Conservation (phyloP, 2,329 filamentous ascomycete species). For the Metarhizium humberi region DNA sequence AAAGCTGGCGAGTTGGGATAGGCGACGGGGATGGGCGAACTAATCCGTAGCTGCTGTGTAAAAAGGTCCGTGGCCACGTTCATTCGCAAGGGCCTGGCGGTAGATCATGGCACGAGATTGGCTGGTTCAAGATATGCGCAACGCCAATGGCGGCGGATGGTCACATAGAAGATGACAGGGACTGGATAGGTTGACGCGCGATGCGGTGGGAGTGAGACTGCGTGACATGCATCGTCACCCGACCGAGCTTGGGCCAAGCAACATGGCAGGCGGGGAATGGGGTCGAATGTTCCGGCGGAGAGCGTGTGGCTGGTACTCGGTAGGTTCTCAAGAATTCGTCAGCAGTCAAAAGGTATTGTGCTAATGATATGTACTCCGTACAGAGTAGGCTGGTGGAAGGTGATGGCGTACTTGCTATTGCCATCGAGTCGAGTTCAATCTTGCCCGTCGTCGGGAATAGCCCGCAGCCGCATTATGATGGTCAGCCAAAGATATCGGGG, state of each 20-base stretch:
- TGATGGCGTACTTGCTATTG: no score
- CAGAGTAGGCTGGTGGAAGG: no score
- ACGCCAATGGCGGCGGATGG: slow-evolving; percentile 14
- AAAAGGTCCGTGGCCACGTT: slow-evolving; percentile 10
- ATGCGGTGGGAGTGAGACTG: background rate
- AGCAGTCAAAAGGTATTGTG: no score
- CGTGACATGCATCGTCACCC: background rate
- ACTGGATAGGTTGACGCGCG: slow-evolving; percentile 11
- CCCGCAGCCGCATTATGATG: no score
- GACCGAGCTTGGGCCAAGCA: background rate
- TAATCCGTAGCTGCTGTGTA: background rate
- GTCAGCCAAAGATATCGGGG: no score
- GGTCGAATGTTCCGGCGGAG: background rate
- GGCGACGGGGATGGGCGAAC: background rate
- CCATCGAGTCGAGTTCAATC: no score
- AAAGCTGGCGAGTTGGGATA: background rate
- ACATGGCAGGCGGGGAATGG: background rate
- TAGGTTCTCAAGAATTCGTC: no score
- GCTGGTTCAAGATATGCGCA: slow-evolving; percentile 24
- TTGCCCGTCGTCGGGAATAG: no score
- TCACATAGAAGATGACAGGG: slow-evolving; percentile 15
- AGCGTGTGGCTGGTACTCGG: no score
- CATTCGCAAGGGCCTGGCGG: slow-evolving; percentile 28
- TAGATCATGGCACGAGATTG: slow-evolving; percentile 44
- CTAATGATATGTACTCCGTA: no score